Conservation (phyloP, 345 rosid species). For the Geranium rotundifolium region DNA sequence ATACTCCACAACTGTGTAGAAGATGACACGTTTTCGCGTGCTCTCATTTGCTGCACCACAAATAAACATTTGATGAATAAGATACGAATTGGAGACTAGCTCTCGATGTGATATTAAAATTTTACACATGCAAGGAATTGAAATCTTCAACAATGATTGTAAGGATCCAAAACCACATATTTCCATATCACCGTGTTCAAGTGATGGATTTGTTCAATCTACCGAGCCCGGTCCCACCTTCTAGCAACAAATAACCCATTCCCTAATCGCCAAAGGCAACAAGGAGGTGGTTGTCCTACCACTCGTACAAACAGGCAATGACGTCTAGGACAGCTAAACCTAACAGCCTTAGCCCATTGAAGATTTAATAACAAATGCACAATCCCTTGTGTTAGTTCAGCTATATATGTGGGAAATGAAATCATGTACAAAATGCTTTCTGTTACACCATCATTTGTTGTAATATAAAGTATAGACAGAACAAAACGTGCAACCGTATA, state of each 20-base stretch:
- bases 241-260: background rate
- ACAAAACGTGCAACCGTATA: too few species aligned
- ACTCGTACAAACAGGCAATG: background rate
- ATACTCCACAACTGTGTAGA: constrained; percentile 77
- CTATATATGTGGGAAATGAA: background rate
- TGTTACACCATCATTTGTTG: background rate
- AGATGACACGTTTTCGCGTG: constrained; percentile 72
- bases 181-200: too few species aligned
- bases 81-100: background rate
- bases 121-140: too few species aligned
- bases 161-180: too few species aligned
- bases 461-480: too few species aligned
- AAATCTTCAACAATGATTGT: too few species aligned
- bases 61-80: background rate
- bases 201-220: too few species aligned
- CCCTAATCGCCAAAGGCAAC: background rate
- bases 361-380: too few species aligned
- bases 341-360: background rate
- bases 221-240: background rate
- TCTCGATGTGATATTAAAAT: too few species aligned
- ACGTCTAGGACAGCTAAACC: background rate
- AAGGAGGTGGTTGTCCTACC: background rate
- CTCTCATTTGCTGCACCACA: constrained; percentile 84
- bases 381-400: background rate
- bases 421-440: background rate